Percentiles rank a stretch among this genome's conserved stretches.
phyloP scores from a whole-genome alignment of 2,329 filamentous ascomycete species.

The Fusarium marasasianum region DNA sequence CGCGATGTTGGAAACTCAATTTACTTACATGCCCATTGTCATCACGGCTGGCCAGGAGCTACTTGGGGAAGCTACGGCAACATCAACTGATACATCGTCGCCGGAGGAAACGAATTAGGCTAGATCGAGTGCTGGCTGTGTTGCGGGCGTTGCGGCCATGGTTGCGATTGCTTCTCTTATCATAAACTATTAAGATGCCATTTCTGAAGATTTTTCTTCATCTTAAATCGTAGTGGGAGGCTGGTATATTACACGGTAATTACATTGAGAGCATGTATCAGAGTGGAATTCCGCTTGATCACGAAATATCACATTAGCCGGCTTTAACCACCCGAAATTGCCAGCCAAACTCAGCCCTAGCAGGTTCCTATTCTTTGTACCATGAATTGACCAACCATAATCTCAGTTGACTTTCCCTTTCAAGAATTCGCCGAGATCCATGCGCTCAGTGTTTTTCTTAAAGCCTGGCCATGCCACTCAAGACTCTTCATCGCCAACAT shows the following conservation, averaged over 20 bases:
- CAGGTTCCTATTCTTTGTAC: too few species aligned
- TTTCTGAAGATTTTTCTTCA: fast-evolving
- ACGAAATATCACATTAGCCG: background rate
- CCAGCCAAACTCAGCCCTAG: background rate
- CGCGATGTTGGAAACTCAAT: background rate
- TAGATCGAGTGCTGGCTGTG: background rate
- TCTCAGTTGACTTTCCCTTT: background rate
- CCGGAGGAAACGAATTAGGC: background rate
- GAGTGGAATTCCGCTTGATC: background rate
- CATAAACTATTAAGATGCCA: fast-evolving
- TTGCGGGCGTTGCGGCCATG: background rate
- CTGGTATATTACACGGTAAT: background rate
- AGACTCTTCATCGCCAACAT: background rate
- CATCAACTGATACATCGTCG: background rate
- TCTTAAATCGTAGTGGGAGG: fast-evolving
- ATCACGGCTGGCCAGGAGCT: background rate
- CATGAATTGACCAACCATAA: background rate
- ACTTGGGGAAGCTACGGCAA: background rate
- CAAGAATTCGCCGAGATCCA: background rate
- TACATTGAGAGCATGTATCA: background rate
- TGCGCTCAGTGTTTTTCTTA: background rate
- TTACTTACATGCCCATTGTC: background rate
- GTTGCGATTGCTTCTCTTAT: background rate
- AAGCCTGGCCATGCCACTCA: background rate
- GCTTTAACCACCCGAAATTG: background rate